Evolutionary conservation across 768 basidiomycete genomes (phyloP).

Genomic region (Dictyophora rubrovolvata): DNA sequence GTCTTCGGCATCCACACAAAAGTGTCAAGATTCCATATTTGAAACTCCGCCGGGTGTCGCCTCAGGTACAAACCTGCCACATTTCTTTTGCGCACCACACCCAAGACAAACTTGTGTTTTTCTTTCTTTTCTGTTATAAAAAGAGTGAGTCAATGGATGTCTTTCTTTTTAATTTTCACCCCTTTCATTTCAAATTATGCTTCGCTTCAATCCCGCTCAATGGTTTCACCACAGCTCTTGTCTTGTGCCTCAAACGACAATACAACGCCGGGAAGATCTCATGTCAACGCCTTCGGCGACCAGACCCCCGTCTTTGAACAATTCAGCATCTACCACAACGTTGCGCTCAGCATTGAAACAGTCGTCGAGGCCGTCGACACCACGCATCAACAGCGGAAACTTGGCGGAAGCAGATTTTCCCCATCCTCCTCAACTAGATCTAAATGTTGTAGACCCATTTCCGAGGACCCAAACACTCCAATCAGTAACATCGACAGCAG

Average conservation of each 20-base stretch:
- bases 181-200: not conserved
- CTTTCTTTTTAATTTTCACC: not conserved
- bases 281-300: not conserved
- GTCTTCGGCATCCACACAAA: too few species aligned
- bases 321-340: conserved; percentile 11
- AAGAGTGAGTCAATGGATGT: not conserved
- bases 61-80: not conserved
- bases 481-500: not conserved
- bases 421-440: not conserved
- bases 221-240: not conserved
- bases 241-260: not conserved
- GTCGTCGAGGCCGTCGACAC: conserved; percentile 2
- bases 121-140: not conserved
- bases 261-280: not conserved
- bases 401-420: not conserved
- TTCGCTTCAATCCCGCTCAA: not conserved
- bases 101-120: not conserved
- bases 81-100: not conserved
- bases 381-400: not conserved
- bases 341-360: conserved; percentile 49
- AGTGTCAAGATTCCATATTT: not conserved
- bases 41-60: not conserved
- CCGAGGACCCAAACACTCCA: not conserved
- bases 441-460: not conserved
- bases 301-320: conserved; percentile 2